Percentiles rank a stretch among this genome's conserved stretches.
Conservation (phyloP, 306 rosid genomes). For the Trifolium repens region DNA sequence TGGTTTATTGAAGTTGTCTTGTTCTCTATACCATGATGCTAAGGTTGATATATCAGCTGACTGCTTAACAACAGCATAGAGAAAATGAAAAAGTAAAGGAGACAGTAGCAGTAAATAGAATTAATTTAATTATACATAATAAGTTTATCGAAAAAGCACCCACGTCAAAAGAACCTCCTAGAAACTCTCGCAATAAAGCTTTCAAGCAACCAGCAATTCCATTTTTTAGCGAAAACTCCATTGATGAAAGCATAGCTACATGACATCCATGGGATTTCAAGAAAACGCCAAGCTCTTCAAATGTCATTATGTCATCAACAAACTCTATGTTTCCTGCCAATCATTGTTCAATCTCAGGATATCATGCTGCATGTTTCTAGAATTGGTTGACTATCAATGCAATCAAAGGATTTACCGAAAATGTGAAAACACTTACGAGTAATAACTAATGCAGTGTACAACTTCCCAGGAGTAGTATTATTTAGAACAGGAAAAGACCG, state of each 20-base stretch:
- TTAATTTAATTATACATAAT: conserved; percentile 21
- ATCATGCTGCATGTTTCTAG: conserved; percentile 15
- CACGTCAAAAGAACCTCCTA: conserved; percentile 63
- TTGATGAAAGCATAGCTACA: conserved; percentile 81
- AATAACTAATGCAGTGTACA: conserved; percentile 72
- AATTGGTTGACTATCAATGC: conserved; percentile 32
- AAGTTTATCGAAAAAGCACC: conserved; percentile 37
- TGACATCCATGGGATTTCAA: conserved; percentile 82
- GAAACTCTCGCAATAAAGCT: conserved; percentile 74
- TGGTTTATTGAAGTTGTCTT: conserved; percentile 65
- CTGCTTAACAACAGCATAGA: conserved; percentile 55
- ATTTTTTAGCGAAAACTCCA: conserved; percentile 70
- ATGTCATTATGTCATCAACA: conserved; percentile 83
- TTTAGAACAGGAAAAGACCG: conserved; percentile 64
- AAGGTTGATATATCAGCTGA: conserved; percentile 76
- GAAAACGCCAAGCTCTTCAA: conserved; percentile 77
- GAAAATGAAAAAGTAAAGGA: conserved; percentile 39
- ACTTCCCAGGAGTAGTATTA: conserved; percentile 48
- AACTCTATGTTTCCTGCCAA: conserved; percentile 87
- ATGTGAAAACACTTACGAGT: conserved; percentile 65
- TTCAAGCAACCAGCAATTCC: conserved; percentile 87
- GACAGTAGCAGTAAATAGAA: conserved; percentile 32
- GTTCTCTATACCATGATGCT: conserved; percentile 94
- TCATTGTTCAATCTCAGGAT: conserved; percentile 39
- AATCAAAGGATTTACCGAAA: conserved; percentile 15